Evolutionary conservation across 2,329 filamentous ascomycete genomes (phyloP), one percentile per base, ranked within the genome.

Genomic region (Aspergillus hiratsukae): DNA sequence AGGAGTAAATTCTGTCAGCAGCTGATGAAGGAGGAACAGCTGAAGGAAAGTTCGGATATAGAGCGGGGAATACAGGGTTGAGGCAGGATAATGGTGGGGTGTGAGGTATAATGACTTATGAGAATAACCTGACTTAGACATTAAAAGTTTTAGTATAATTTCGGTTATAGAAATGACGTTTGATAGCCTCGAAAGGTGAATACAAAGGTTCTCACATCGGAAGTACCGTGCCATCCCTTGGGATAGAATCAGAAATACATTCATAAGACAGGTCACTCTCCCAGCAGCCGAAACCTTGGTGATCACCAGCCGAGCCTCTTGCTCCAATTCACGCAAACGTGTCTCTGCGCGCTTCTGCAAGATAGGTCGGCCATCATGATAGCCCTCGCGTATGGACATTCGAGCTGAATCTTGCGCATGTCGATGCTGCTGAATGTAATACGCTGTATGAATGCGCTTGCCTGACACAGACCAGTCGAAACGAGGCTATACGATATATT

Each of bases 311-410:
- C 75, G 73, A 4, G 63, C 66, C 5, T 62, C 63, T 28, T 69
- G 66, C 1, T 74, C 49, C 54, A 77, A 45, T 17, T 58, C 53
- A 29, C 60, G 64, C 72, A 74, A 79, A 50, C 77, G 69, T n/a
- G 53, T 61, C 57, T 75, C 72, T 23, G 23, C n/a, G n/a, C 76
- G 66, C 61, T 79, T 75, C 52, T 66, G 64, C 1, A 70, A 69
- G 2, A n/a, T n/a, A n/a, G n/a, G n/a, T n/a, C n/a, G n/a, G n/a
- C n/a, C n/a, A n/a, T n/a, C n/a, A n/a, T n/a, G n/a, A n/a, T n/a
- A n/a, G n/a, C n/a, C n/a, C n/a, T n/a, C n/a, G 68, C 68, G 49
- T 73, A 63, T 31, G 14, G 11, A 14, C 10, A 31, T 14, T 31
- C 11, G 4, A 14, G 29, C 29, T 14, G 4, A 14, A 31, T 4